Conservation (phyloP, 495 filamentous ascomycete species). For the Margaritispora aquatica region DNA sequence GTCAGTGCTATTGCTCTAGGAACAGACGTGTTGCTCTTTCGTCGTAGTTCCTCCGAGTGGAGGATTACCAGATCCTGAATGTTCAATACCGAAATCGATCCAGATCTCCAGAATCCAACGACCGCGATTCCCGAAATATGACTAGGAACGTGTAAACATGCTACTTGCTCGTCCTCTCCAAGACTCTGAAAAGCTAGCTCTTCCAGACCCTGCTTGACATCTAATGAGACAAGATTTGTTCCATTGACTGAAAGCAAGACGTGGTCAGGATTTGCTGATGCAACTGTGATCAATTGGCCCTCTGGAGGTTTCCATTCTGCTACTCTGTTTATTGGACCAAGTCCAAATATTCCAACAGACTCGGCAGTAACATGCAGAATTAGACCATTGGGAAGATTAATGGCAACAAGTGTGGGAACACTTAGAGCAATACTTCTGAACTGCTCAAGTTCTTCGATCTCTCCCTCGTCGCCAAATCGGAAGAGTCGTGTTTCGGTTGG, state of each 20-base stretch:
- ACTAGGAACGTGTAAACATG: slow-evolving; percentile 68
- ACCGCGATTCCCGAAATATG: slow-evolving; percentile 51
- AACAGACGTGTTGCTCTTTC: slow-evolving; percentile 55
- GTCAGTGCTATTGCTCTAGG: slow-evolving; percentile 78
- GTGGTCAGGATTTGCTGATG: slow-evolving; percentile 61
- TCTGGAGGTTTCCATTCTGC: slow-evolving; percentile 60
- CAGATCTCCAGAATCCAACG: slow-evolving; percentile 78
- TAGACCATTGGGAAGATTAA: slow-evolving; percentile 52
- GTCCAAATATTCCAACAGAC: slow-evolving; percentile 45
- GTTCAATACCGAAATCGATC: slow-evolving; percentile 64
- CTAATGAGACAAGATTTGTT: slow-evolving; percentile 56
- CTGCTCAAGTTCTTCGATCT: slow-evolving; percentile 76
- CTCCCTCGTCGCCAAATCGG: slow-evolving; percentile 63
- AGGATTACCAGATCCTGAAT: slow-evolving; percentile 56
- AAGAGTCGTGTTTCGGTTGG: slow-evolving; percentile 82
- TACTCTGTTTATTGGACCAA: slow-evolving; percentile 28
- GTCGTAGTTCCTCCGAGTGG: slow-evolving; percentile 51
- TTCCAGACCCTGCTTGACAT: slow-evolving; percentile 50
- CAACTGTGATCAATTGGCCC: slow-evolving; percentile 63
- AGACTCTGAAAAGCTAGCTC: slow-evolving; percentile 53
- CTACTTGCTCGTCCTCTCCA: slow-evolving; percentile 63
- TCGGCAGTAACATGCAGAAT: slow-evolving; percentile 74
- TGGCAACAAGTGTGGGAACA: slow-evolving; percentile 66
- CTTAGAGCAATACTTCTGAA: slow-evolving; percentile 64
- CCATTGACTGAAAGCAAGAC: slow-evolving; percentile 73